These are phyloP conservation scores for Pseudogymnoascus sp. DNA, from an alignment of 2,329 filamentous ascomycete genomes.

Conservation along the genomic window DNA sequence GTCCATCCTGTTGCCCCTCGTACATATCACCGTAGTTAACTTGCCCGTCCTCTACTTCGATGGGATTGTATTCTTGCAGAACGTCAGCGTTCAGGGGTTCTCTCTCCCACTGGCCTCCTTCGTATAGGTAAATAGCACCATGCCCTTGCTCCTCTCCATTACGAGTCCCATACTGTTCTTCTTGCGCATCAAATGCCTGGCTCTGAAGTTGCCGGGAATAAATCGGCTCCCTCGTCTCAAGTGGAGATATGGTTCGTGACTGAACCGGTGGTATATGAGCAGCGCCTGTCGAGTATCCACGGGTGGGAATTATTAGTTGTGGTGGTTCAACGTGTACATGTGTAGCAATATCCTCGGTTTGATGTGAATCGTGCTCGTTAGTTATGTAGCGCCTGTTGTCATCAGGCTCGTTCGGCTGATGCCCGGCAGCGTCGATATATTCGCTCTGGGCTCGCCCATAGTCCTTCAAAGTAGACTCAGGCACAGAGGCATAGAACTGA, in stretches of 20 bases:
- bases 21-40: not conserved
- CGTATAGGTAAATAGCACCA: not conserved
- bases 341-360: not conserved
- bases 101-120: not conserved
- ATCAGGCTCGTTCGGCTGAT: not conserved
- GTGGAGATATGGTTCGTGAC: not conserved
- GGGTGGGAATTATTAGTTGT: not conserved
- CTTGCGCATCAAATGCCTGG: not conserved
- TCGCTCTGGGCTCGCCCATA: not conserved
- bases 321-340: not conserved
- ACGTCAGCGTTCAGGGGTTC: not conserved
- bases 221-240: not conserved
- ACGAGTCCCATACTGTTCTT: not conserved
- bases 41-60: not conserved
- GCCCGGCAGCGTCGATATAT: not conserved
- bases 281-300: not conserved
- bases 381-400: not conserved
- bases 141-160: not conserved
- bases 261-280: not conserved
- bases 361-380: not conserved
- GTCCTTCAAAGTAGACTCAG: not conserved
- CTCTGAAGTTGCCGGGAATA: not conserved
- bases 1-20: not conserved
- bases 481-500: not conserved
- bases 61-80: not conserved